Percentiles rank a stretch among this genome's conserved stretches.
phyloP scores from a whole-genome alignment of 176 grass and related monocot genomes.

The Cenchrus fungigraminus region DNA sequence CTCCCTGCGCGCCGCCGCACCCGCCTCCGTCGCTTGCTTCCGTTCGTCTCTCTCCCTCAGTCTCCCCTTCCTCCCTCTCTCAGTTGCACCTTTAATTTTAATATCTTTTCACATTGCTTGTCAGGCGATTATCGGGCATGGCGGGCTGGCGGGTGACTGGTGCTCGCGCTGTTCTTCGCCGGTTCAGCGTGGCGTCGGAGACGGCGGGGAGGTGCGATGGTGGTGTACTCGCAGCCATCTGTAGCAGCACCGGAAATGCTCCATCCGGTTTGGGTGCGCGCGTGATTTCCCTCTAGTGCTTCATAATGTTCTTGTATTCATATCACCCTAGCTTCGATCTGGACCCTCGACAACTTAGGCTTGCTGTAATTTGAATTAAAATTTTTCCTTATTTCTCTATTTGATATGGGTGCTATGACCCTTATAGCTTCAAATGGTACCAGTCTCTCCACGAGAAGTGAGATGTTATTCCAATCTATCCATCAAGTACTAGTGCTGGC shows the following conservation, averaged over 20 bases:
- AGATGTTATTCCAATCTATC: background rate
- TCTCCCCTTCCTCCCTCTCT: no score
- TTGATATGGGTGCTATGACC: background rate
- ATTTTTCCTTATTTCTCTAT: background rate
- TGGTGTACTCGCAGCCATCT: background rate
- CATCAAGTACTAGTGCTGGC: background rate
- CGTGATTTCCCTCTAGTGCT: background rate
- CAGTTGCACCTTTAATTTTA: no score
- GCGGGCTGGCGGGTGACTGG: constrained; percentile 17
- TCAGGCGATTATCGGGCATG: constrained; percentile 6
- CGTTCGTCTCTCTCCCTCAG: no score
- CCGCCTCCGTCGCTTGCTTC: no score
- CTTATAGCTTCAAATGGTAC: background rate
- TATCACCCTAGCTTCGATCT: background rate
- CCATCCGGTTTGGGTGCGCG: constrained; percentile 30
- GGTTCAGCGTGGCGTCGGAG: background rate
- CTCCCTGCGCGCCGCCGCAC: no score
- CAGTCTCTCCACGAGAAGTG: background rate
- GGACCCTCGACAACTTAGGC: background rate
- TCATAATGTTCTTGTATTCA: background rate
- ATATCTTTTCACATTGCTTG: no score
- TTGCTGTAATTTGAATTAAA: background rate
- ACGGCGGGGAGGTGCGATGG: background rate
- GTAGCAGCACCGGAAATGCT: constrained; percentile 12
- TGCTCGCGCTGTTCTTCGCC: constrained; percentile 31